These are phyloP conservation scores for Paracoccidioides brasiliensis DNA, from an alignment of 2,329 filamentous ascomycete species.

Conservation along the genomic window DNA sequence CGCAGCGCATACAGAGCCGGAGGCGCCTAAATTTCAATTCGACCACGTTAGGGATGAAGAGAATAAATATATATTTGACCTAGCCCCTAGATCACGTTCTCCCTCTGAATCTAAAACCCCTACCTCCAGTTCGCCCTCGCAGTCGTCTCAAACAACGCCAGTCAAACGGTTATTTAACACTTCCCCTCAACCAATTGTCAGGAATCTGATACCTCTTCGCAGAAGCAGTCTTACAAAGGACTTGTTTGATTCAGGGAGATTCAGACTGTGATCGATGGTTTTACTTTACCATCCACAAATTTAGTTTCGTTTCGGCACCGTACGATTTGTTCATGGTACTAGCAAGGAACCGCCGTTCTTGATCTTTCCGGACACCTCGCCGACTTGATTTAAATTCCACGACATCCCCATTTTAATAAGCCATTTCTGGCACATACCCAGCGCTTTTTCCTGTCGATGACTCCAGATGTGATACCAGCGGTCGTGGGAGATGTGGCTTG, in stretches of 20 bases:
- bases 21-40: neutral
- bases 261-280: neutral
- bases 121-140: slow-evolving; percentile 15
- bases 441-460: no score
- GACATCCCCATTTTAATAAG: no score
- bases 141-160: slow-evolving; percentile 4
- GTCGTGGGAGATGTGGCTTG: no score
- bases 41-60: neutral
- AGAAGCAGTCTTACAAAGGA: slow-evolving; percentile 10
- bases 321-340: neutral
- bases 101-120: neutral
- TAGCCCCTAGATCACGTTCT: neutral
- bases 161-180: neutral
- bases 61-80: neutral
- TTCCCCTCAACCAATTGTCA: slow-evolving; percentile 2
- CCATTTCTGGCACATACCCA: no score
- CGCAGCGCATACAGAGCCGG: neutral
- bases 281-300: neutral
- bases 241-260: slow-evolving; percentile 4
- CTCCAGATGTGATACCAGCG: no score
- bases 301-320: neutral
- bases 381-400: no score
- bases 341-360: neutral
- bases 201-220: slow-evolving; percentile 9
- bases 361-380: neutral